These are phyloP conservation scores for Tillandsia fasciculata DNA, from an alignment of 176 grass and related monocot genomes.

Conservation along the genomic window DNA sequence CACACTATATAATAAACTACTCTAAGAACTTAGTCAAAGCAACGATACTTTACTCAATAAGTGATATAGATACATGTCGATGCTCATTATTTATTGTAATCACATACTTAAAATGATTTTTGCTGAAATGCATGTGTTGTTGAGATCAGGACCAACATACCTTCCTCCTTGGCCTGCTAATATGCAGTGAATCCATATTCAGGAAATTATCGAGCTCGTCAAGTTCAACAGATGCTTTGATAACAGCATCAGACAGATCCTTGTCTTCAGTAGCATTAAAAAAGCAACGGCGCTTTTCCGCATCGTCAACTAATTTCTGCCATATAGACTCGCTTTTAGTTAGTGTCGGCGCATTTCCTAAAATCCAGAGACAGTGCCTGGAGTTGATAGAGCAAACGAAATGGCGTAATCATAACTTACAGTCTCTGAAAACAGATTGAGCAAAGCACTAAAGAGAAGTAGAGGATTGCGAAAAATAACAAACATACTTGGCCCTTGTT, in stretches of 20 bases:
- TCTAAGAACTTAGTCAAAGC: no score
- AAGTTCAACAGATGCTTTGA: background rate
- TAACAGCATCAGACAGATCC: background rate
- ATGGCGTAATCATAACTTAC: no score
- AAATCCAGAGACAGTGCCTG: constrained; percentile 65
- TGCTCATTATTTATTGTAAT: no score
- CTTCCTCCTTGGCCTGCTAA: background rate
- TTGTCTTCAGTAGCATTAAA: constrained; percentile 15
- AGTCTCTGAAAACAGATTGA: constrained; percentile 24
- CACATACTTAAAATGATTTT: no score
- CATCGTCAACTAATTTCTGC: constrained; percentile 42
- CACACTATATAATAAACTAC: no score
- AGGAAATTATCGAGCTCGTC: background rate
- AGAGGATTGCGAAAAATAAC: background rate
- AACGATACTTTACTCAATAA: no score
- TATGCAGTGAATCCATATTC: background rate
- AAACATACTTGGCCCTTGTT: constrained; percentile 49
- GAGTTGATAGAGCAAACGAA: background rate
- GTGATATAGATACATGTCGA: no score
- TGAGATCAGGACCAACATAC: no score
- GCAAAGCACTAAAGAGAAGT: background rate
- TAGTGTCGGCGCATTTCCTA: constrained; percentile 48
- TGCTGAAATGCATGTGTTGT: no score
- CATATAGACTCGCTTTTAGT: constrained; percentile 39
- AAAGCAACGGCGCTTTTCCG: constrained; percentile 42